Evolutionary conservation across 2,329 filamentous ascomycete species (phyloP).

Genomic region (Colletotrichum aenigma): DNA sequence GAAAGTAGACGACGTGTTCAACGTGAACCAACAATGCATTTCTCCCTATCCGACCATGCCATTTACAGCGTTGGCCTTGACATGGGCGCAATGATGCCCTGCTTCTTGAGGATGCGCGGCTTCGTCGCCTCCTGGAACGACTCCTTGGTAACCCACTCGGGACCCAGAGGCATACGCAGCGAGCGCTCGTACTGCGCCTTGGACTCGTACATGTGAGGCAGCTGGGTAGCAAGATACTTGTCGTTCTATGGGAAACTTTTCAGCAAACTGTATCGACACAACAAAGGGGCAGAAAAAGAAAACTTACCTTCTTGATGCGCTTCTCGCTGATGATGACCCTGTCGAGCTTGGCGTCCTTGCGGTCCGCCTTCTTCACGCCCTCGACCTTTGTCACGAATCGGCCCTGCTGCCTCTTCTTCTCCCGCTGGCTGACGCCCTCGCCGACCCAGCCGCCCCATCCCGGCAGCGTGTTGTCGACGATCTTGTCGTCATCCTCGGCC

Average conservation of each 20-base stretch:
- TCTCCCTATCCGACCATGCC: neutral
- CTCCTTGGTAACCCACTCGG: slow-evolving; percentile 96
- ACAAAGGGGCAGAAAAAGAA: neutral
- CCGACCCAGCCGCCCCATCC: slow-evolving; percentile 96
- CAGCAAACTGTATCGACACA: neutral
- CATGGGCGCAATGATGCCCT: slow-evolving; percentile 88
- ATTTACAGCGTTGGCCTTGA: slow-evolving; percentile 66
- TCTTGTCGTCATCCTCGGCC: slow-evolving; percentile 81
- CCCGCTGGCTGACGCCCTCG: slow-evolving; percentile 75
- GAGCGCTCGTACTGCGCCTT: slow-evolving; percentile 89
- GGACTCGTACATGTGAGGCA: slow-evolving; percentile 91
- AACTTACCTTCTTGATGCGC: slow-evolving; percentile 77
- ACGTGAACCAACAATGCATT: neutral
- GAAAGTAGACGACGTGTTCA: neutral
- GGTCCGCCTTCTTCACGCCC: slow-evolving; percentile 76
- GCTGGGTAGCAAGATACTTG: slow-evolving; percentile 81
- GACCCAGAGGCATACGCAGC: slow-evolving; percentile 84
- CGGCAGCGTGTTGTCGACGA: slow-evolving; percentile 82
- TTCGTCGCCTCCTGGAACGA: slow-evolving; percentile 89
- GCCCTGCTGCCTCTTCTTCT: slow-evolving; percentile 66
- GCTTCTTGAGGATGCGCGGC: slow-evolving; percentile 88
- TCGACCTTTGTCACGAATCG: slow-evolving; percentile 70
- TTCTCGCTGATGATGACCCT: slow-evolving; percentile 94
- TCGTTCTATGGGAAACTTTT: slow-evolving; percentile 61
- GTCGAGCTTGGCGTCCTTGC: slow-evolving; percentile 82